Evolutionary conservation across 2,329 filamentous ascomycete species (phyloP).

Genomic region (Alternaria sp.): DNA sequence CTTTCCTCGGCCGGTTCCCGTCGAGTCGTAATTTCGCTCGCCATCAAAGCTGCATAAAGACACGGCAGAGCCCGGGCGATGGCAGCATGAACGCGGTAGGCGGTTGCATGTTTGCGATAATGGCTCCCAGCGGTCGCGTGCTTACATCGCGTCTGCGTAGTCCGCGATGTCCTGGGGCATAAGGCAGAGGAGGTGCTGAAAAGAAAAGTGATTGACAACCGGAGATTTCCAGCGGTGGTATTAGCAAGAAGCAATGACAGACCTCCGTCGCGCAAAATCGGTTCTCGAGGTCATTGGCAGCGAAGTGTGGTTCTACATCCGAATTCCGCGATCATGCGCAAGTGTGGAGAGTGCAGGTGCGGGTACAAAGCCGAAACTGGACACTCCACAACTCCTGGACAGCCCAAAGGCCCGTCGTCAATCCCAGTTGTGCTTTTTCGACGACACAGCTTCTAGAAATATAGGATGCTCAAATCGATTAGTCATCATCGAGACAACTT

Average conservation of each 20-base stretch:
- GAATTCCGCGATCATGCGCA: neutral
- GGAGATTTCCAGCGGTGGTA: neutral
- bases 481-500: constrained; percentile 10
- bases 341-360: neutral
- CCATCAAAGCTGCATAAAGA: constrained; percentile 25
- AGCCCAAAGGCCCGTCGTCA: neutral
- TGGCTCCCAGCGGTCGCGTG: constrained; percentile 4
- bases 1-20: constrained; percentile 23
- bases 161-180: neutral
- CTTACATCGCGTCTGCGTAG: neutral
- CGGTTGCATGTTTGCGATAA: constrained; percentile 12
- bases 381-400: neutral
- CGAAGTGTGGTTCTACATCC: neutral
- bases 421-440: neutral
- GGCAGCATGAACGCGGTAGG: neutral
- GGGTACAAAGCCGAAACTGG: neutral
- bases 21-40: constrained; percentile 41
- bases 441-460: rapidly evolving
- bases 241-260: neutral
- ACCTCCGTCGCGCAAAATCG: neutral
- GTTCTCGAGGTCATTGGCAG: neutral
- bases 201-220: neutral
- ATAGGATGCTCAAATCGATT: neutral
- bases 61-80: constrained; percentile 16
- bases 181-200: neutral